Conservation (phyloP, 371 early-diverging fungal genomes). For the Mucor mucedo region DNA sequence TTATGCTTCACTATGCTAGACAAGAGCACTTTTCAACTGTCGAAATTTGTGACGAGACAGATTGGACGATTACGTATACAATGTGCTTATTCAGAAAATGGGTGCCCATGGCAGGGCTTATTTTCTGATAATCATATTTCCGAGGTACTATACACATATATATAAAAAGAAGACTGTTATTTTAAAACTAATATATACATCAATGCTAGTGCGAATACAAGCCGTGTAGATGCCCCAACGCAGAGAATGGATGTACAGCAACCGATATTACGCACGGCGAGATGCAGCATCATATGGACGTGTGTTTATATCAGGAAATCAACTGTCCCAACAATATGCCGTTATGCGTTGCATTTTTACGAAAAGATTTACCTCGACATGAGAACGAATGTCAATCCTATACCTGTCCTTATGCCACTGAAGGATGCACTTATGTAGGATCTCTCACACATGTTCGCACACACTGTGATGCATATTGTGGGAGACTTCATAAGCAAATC, state of each 20-base stretch:
- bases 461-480: constrained; percentile 50
- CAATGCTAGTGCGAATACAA: constrained; percentile 39
- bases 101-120: constrained; percentile 53
- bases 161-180: too few species aligned
- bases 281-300: constrained; percentile 32
- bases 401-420: constrained; percentile 39
- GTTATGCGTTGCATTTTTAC: constrained; percentile 44
- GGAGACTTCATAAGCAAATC: constrained; percentile 41
- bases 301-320: constrained; percentile 44
- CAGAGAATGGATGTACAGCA: constrained; percentile 43
- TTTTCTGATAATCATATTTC: constrained; percentile 41
- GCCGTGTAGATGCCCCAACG: constrained; percentile 42
- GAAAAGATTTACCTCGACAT: constrained; percentile 39
- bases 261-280: constrained; percentile 20
- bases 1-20: constrained; percentile 34
- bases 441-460: constrained; percentile 33
- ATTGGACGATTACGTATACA: constrained; percentile 46
- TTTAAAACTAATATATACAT: too few species aligned
- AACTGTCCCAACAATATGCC: constrained; percentile 49
- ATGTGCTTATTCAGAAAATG: constrained; percentile 39
- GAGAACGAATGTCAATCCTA: constrained; percentile 49
- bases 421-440: constrained; percentile 50
- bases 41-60: constrained; percentile 55
- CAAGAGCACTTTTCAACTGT: constrained; percentile 38
- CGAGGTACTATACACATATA: constrained; percentile 28